A percentile compares a stretch with the other conserved stretches of the same genome.
These are phyloP conservation scores for Schwanniomyces occidentalis DNA, from an alignment of 805 yeast species.

Conservation along the genomic window DNA sequence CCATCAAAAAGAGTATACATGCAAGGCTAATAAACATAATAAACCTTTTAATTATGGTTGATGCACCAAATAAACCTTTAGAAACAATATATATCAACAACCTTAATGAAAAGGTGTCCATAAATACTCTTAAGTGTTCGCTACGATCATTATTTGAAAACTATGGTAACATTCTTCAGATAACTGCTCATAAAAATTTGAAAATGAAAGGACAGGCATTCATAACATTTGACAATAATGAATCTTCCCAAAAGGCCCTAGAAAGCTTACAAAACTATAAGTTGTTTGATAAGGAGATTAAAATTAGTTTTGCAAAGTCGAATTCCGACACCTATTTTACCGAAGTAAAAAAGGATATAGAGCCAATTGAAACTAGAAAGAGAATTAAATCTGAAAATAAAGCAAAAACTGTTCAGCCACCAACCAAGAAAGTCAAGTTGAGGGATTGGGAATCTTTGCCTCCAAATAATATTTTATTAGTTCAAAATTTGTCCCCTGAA, in stretches of 20 bases:
- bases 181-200: slow-evolving; percentile 61
- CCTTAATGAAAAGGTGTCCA: slow-evolving; percentile 66
- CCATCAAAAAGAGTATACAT: too few species aligned
- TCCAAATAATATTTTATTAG: slow-evolving; percentile 67
- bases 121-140: slow-evolving; percentile 47
- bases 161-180: slow-evolving; percentile 49
- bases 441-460: slow-evolving; percentile 42
- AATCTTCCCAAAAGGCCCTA: slow-evolving; percentile 48
- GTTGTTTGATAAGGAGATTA: slow-evolving; percentile 50
- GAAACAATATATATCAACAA: slow-evolving; percentile 64
- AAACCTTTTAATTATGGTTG: not conserved
- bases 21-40: too few species aligned
- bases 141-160: slow-evolving; percentile 43
- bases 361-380: slow-evolving; percentile 19
- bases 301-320: slow-evolving; percentile 42
- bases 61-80: slow-evolving; percentile 8
- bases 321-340: slow-evolving; percentile 42
- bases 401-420: slow-evolving; percentile 2
- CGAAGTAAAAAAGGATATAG: slow-evolving; percentile 16
- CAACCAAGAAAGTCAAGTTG: slow-evolving; percentile 16
- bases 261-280: slow-evolving; percentile 39
- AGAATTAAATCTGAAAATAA: slow-evolving; percentile 13
- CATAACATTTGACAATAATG: slow-evolving; percentile 49
- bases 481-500: slow-evolving; percentile 61
- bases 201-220: slow-evolving; percentile 83